Conservation (phyloP, 768 basidiomycete species). For the Tricholoma matsutake region DNA sequence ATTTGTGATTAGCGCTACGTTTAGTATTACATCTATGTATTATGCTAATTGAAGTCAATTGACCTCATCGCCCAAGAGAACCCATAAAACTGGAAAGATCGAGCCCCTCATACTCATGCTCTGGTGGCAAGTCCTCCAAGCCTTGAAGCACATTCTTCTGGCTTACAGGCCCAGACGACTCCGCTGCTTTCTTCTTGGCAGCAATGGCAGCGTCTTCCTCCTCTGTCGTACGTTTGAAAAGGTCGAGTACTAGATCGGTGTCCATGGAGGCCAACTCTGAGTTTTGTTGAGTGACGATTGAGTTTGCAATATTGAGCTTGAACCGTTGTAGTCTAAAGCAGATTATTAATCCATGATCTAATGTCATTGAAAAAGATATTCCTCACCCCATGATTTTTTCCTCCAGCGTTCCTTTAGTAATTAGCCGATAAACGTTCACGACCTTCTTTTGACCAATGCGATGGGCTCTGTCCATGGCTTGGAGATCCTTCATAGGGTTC, state of each 20-base stretch:
- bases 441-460: conserved; percentile 98
- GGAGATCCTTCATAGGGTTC: conserved; percentile 99
- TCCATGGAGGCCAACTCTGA: conserved; percentile 93
- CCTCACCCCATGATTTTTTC: conserved; percentile 99
- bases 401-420: conserved; percentile 95
- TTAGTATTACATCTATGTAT: background rate
- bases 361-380: background rate
- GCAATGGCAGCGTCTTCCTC: conserved; percentile 61
- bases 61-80: conserved; percentile 57
- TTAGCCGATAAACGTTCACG: conserved; percentile 96
- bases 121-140: conserved; percentile 86
- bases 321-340: conserved; percentile 84
- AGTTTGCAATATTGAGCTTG: conserved; percentile 97
- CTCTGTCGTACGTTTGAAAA: conserved; percentile 82
- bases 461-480: conserved; percentile 99
- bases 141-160: conserved; percentile 88
- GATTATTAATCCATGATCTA: conserved; percentile 11
- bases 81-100: conserved; percentile 88
- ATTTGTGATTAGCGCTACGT: background rate
- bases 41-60: background rate
- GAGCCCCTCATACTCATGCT: conserved; percentile 89
- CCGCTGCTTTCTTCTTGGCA: conserved; percentile 54
- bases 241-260: conserved; percentile 92
- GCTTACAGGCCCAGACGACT: conserved; percentile 52
- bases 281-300: conserved; percentile 97